Evolutionary conservation across 2,329 filamentous ascomycete species (phyloP), one percentile per base, ranked within the genome.

Genomic region (Pseudocercospora musae): DNA sequence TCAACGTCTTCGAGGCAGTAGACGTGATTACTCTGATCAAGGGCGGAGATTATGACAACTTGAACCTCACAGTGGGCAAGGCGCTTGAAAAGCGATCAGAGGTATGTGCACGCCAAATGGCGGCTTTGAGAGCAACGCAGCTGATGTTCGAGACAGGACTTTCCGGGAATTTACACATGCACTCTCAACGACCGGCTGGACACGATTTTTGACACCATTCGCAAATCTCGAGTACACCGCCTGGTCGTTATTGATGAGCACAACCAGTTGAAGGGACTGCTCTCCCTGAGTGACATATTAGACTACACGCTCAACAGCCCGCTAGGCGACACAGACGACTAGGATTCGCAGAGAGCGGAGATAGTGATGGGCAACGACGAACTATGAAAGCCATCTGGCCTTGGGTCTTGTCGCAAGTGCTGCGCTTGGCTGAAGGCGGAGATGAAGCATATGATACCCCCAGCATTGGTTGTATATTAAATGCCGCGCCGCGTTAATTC

Each of bases 1-100:
- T 98, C 66, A 99, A 99, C 73, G 92, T 98, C 10, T 99, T 99
- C 72, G 96, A 99, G 79, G 91, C 95, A 1, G 93, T 99, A 56
- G 95, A 99, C 77, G 93, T 99, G 64, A 96, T 99, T 69, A 89
- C 93, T 0, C 88, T 96, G 71, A 96, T 99, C 78, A 96, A 96
- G 78, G 92, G 92, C 21, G 92, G 93, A 20, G 87, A 87, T 37
- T 98, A 98, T 73, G 95, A 98, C 67, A 94, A 97, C 69, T 82
- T 99, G 60, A 88, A 89, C 63, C 85, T 92, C 20, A 91, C 85
- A 6, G 91, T 98, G 4, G 95, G 94, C 48, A 93, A 97, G 66
- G 94, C 94, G 1, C 80, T 98, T 60, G 88, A 91, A 70, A 96
- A 90, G 76, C 86, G 94, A 65, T 87, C 91, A 11, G 90, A 96